These are phyloP conservation scores for Rhizopus delemar DNA, from an alignment of 371 early-diverging fungal species.

Conservation along the genomic window DNA sequence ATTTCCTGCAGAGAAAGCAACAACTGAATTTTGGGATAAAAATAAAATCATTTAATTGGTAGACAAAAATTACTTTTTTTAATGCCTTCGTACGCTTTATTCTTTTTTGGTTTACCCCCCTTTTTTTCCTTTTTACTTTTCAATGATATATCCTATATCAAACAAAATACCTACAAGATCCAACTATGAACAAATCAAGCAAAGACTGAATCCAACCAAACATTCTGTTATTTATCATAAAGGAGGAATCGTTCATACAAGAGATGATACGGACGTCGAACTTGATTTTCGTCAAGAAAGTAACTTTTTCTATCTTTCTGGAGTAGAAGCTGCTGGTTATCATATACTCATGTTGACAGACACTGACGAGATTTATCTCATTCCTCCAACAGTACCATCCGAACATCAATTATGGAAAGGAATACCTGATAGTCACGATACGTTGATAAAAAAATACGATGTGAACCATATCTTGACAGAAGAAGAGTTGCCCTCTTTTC, in stretches of 20 bases:
- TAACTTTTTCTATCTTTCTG: constrained; percentile 60
- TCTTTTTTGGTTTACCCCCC: not conserved
- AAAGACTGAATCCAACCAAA: constrained; percentile 10
- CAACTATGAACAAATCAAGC: constrained; percentile 25
- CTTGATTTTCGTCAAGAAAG: constrained; percentile 59
- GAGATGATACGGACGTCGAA: constrained; percentile 59
- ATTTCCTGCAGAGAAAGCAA: constrained; percentile 25
- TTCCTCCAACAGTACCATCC: constrained; percentile 48
- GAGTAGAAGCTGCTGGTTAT: constrained; percentile 56
- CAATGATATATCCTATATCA: not conserved
- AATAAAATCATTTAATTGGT: too few relatives aligned
- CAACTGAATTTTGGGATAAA: not conserved
- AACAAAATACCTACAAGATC: constrained; percentile 29
- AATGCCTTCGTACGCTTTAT: not conserved
- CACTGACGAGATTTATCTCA: constrained; percentile 38
- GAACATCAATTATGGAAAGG: constrained; percentile 58
- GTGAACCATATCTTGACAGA: constrained; percentile 48
- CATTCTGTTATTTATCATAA: constrained; percentile 34
- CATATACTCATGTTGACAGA: constrained; percentile 48
- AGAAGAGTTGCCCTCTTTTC: constrained; percentile 25
- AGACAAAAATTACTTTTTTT: too few relatives aligned
- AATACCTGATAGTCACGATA: constrained; percentile 33
- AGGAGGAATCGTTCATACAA: constrained; percentile 31
- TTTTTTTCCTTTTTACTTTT: constrained; percentile 1
- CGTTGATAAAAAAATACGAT: constrained; percentile 50